Evolutionary conservation across 148 eudicot genomes (phyloP).

Genomic region (Rhododendron vialii): DNA sequence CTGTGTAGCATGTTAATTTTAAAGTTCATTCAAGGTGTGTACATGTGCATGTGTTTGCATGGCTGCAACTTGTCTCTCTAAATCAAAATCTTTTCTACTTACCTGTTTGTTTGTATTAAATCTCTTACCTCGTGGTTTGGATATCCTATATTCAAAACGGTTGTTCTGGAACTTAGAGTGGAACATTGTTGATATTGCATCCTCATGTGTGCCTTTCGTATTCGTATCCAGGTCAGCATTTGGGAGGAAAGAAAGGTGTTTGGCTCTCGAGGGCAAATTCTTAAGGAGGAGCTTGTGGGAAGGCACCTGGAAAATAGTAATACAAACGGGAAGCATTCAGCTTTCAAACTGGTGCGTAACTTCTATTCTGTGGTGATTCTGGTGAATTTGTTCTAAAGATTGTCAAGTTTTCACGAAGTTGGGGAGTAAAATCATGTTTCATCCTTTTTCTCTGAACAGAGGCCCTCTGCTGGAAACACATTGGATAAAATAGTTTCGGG

Average conservation of each 20-base stretch:
- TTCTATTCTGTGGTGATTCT: background rate
- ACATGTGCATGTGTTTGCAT: background rate
- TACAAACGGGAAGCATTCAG: background rate
- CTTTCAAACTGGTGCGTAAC: constrained; percentile 54
- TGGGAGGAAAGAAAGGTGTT: constrained; percentile 97
- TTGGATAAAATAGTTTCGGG: constrained; percentile 75
- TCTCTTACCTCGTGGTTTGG: background rate
- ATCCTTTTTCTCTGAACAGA: constrained; percentile 29
- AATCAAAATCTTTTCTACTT: background rate
- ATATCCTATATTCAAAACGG: background rate
- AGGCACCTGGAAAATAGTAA: constrained; percentile 47
- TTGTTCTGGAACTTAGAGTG: background rate
- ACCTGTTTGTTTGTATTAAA: background rate
- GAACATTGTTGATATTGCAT: background rate
- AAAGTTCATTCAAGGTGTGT: background rate
- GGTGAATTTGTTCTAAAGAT: background rate
- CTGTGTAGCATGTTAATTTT: background rate
- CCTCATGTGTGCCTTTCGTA: background rate
- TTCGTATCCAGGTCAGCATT: constrained; percentile 46
- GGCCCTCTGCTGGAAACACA: constrained; percentile 45
- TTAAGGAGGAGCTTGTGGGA: constrained; percentile 76
- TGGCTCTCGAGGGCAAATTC: constrained; percentile 85
- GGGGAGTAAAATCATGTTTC: background rate
- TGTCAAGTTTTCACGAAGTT: background rate
- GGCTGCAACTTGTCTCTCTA: background rate